Percentiles rank a stretch among this genome's conserved stretches.
Evolutionary conservation across 2,329 filamentous ascomycete genomes (phyloP).

Genomic region (Talaromyces sp.): DNA sequence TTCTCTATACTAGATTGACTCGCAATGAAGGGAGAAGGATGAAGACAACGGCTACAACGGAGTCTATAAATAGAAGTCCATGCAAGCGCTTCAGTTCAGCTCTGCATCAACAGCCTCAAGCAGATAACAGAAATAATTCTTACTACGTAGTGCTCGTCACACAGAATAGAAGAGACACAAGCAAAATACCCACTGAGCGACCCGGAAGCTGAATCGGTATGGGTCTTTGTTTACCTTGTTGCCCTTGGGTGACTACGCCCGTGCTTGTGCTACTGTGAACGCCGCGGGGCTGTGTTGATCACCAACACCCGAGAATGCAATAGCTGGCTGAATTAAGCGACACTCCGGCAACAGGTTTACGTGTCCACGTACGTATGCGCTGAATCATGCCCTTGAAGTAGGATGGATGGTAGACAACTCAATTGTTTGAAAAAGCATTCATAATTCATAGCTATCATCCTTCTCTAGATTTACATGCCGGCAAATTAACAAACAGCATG

Average conservation of each 20-base stretch:
- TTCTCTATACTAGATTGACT: neutral
- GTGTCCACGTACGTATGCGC: neutral
- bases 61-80: neutral
- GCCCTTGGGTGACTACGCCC: neutral
- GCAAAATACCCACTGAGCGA: neutral
- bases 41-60: neutral
- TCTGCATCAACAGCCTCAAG: neutral
- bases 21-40: neutral
- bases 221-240: neutral
- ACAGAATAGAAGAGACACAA: neutral
- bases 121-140: neutral
- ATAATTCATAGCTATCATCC: neutral
- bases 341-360: neutral
- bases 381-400: neutral
- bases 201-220: neutral
- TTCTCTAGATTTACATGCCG: neutral
- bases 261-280: neutral
- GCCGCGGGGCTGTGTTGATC: slow-evolving; percentile 7
- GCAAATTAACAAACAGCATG: slow-evolving; percentile 70
- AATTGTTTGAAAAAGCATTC: neutral
- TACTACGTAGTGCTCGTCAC: neutral
- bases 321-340: neutral
- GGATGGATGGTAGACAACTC: neutral
- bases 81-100: neutral
- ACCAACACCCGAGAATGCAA: neutral